Conservation (phyloP, 108 stramenopile species). For the Thalassiosira profunda region DNA sequence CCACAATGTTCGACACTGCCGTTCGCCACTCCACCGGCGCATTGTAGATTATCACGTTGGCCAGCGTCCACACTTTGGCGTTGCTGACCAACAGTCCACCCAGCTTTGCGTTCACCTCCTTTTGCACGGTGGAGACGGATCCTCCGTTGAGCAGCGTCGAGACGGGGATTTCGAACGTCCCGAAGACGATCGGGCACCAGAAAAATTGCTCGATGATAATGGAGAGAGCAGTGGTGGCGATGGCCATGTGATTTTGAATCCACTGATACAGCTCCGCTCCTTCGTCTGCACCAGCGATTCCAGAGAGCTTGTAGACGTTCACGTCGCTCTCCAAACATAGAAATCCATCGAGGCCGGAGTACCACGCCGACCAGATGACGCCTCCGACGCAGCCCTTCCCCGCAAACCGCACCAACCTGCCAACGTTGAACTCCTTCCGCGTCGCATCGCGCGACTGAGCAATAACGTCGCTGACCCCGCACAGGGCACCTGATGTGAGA, state of each 20-base stretch:
- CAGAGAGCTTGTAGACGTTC: conserved; percentile 12
- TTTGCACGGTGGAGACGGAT: conserved; percentile 25
- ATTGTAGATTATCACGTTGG: conserved; percentile 58
- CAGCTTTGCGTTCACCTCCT: conserved; percentile 49
- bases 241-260: background rate
- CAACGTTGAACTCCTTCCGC: conserved; percentile 8
- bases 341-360: conserved; percentile 9
- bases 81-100: conserved; percentile 48
- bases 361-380: conserved; percentile 34
- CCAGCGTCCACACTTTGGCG: conserved; percentile 70
- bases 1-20: conserved; percentile 19
- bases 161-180: conserved; percentile 63
- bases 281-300: no score
- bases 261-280: conserved; percentile 2
- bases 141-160: conserved; percentile 46
- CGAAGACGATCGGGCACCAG: conserved; percentile 50
- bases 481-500: conserved; percentile 34
- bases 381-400: conserved; percentile 31
- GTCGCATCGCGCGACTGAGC: conserved; percentile 42
- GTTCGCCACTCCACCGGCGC: conserved; percentile 52
- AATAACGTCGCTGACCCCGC: conserved; percentile 45
- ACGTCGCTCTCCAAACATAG: conserved; percentile 1
- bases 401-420: conserved; percentile 14
- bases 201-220: conserved; percentile 55
- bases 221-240: background rate